phyloP scores from a whole-genome alignment of 2,329 filamentous ascomycete genomes.

The Talaromyces sp. region DNA sequence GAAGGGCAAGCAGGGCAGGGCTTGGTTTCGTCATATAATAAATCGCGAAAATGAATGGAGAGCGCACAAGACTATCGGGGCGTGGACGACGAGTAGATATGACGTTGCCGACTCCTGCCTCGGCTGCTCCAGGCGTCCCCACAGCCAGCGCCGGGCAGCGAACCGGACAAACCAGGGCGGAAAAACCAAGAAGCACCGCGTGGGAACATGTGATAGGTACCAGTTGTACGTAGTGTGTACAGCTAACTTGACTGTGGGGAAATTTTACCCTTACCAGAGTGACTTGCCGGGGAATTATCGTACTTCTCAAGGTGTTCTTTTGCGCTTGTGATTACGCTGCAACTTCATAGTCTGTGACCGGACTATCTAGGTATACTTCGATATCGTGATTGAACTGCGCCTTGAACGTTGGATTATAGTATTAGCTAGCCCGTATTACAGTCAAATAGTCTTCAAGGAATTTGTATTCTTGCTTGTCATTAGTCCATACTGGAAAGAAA shows the following conservation, averaged over 20 bases:
- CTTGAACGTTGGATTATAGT: neutral
- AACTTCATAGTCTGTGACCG: neutral
- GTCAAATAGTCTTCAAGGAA: neutral
- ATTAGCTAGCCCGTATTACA: neutral
- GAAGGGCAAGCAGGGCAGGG: neutral
- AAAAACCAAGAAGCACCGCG: neutral
- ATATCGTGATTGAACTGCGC: neutral
- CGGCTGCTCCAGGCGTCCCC: conserved; percentile 1
- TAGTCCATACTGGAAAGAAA: conserved; percentile 25
- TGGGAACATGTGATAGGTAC: neutral
- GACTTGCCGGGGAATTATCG: neutral
- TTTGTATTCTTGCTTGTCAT: conserved; percentile 24
- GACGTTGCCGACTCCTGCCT: conserved; percentile 12
- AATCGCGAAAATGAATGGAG: neutral
- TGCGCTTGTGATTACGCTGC: neutral
- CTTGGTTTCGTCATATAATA: neutral
- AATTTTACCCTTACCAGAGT: neutral
- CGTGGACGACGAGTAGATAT: neutral
- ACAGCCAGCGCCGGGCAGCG: neutral
- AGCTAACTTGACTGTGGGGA: neutral
- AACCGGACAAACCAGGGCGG: neutral
- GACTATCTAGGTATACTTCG: neutral
- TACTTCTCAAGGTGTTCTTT: neutral
- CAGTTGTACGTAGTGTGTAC: neutral
- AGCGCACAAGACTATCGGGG: neutral